Evolutionary conservation across 305 asterid species (phyloP).

Genomic region (Fraxinus latifolia): DNA sequence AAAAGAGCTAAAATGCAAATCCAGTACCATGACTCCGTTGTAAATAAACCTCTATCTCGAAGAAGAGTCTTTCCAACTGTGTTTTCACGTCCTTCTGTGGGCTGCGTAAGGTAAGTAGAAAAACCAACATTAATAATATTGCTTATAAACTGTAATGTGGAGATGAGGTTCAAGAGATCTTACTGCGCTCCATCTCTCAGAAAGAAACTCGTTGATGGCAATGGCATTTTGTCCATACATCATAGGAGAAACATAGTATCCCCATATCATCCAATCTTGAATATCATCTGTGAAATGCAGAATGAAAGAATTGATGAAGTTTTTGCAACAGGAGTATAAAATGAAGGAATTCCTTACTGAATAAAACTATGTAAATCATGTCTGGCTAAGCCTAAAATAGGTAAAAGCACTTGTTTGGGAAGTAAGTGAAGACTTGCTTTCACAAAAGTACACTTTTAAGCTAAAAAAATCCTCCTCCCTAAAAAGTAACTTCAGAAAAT

Average conservation of each 20-base stretch:
- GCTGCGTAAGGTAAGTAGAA: background rate
- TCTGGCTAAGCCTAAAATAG: slow-evolving; percentile 2
- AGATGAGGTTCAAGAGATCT: background rate
- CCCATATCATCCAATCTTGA: slow-evolving; percentile 2
- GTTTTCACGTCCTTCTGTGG: background rate
- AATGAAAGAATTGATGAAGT: background rate
- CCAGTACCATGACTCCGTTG: background rate
- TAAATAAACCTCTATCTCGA: background rate
- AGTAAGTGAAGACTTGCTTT: background rate
- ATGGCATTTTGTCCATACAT: background rate
- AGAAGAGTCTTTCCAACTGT: background rate
- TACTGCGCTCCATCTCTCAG: slow-evolving; percentile 3
- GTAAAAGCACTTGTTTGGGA: background rate
- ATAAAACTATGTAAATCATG: background rate
- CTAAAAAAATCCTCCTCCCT: background rate
- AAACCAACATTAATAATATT: background rate
- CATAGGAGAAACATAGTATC: background rate
- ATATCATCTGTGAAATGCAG: background rate
- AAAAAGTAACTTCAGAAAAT: background rate
- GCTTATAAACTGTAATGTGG: background rate
- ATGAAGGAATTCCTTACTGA: background rate
- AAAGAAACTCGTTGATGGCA: background rate
- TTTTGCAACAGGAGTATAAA: background rate
- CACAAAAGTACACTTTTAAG: background rate
- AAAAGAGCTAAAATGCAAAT: background rate